phyloP scores from a whole-genome alignment of 768 basidiomycete genomes.

The Suillus cothurnatus region DNA sequence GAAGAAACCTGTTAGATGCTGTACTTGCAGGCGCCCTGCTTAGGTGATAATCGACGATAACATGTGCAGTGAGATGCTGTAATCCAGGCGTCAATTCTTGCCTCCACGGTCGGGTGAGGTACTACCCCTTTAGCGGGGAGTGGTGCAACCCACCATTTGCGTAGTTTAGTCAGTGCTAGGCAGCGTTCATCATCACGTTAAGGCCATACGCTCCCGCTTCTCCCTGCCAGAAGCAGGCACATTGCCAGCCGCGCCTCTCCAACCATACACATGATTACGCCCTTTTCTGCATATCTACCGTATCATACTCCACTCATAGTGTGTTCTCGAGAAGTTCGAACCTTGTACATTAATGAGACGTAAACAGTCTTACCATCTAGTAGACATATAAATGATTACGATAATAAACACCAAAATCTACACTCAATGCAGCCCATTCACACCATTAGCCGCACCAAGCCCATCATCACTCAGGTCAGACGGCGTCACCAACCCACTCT shows the following conservation, averaged over 20 bases:
- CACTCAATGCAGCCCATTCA: background rate
- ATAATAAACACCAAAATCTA: background rate
- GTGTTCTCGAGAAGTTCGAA: background rate
- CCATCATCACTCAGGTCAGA: background rate
- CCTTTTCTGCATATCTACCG: no score
- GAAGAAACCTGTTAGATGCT: background rate
- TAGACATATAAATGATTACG: background rate
- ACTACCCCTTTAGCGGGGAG: no score
- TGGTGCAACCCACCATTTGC: no score
- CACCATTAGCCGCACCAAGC: background rate
- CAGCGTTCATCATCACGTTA: no score
- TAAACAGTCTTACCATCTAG: background rate
- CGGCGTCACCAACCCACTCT: background rate
- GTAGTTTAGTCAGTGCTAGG: no score
- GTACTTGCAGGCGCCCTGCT: background rate
- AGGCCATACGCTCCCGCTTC: no score
- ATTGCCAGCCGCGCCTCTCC: no score
- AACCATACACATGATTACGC: no score
- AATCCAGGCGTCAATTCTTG: background rate
- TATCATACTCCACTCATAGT: no score
- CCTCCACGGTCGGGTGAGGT: no score
- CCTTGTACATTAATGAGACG: background rate
- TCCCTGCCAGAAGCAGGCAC: no score
- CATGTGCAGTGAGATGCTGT: background rate
- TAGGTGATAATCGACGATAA: background rate